Percentiles rank a stretch among this genome's conserved stretches.
These are phyloP conservation scores for Marchantia paleacea DNA, from an alignment of 225 moss, liverwort and hornwort genomes.

Conservation along the genomic window DNA sequence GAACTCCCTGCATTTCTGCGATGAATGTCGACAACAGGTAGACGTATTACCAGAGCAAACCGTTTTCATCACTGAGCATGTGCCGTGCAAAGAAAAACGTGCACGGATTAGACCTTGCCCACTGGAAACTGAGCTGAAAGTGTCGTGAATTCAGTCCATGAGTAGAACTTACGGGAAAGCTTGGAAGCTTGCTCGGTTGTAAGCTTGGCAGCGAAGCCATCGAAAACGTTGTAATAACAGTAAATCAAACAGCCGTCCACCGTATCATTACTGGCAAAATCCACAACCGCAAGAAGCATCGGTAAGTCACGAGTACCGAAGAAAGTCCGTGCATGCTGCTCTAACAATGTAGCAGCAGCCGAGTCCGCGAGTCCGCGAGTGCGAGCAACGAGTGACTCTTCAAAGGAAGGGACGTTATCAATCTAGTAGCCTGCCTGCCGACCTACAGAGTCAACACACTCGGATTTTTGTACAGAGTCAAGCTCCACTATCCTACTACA, in stretches of 20 bases:
- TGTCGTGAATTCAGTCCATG: too few species aligned
- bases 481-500: too few species aligned
- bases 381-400: background rate
- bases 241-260: constrained; percentile 14
- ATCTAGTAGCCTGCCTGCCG: background rate
- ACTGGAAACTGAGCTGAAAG: too few species aligned
- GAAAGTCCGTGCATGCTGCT: background rate
- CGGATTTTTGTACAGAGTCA: too few species aligned
- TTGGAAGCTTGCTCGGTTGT: background rate
- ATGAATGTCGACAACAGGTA: background rate
- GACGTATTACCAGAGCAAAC: background rate
- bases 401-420: background rate
- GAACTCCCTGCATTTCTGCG: constrained; percentile 16
- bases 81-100: too few species aligned
- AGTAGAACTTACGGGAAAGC: background rate
- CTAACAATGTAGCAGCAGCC: background rate
- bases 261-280: background rate
- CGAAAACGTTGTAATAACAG: constrained; percentile 16
- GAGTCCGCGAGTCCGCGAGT: background rate
- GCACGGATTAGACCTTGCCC: too few species aligned
- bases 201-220: constrained; percentile 20
- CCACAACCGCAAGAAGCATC: background rate
- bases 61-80: background rate
- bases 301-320: background rate
- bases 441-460: too few species aligned